phyloP scores from a whole-genome alignment of 331 rosid genomes.

The Erythrophleum ivorense region DNA sequence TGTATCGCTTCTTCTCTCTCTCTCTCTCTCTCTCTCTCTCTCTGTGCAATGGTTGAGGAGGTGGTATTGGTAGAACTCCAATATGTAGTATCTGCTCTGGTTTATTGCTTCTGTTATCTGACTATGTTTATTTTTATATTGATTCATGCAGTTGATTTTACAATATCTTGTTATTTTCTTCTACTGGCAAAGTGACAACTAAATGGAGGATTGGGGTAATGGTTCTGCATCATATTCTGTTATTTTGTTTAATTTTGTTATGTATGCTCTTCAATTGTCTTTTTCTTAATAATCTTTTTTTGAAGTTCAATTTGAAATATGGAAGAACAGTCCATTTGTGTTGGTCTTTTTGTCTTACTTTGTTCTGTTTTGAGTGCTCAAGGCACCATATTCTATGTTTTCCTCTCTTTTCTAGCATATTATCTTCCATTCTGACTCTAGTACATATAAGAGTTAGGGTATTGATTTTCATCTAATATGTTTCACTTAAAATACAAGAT shows the following conservation, averaged over 20 bases:
- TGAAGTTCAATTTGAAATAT: not conserved
- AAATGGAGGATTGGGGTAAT: conserved; percentile 91
- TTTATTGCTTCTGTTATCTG: conserved; percentile 33
- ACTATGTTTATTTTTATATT: not conserved
- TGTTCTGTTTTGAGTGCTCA: not conserved
- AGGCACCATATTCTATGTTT: conserved; percentile 6
- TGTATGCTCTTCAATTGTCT: not conserved
- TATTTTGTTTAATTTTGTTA: not conserved
- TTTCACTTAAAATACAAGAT: too few species aligned
- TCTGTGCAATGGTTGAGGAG: not conserved
- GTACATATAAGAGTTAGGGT: not conserved
- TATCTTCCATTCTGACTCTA: not conserved
- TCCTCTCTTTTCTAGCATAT: not conserved
- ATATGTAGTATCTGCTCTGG: not conserved
- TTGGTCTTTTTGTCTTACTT: not conserved
- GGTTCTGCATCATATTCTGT: conserved; percentile 14
- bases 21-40: not conserved
- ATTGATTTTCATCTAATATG: not conserved
- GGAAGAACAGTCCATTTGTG: not conserved
- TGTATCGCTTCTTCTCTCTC: not conserved
- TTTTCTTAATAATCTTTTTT: not conserved
- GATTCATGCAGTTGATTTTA: conserved; percentile 36
- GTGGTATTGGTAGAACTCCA: not conserved
- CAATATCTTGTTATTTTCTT: conserved; percentile 5
- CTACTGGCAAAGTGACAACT: conserved; percentile 30